These are phyloP conservation scores for Colletotrichum phormii DNA, from an alignment of 2,329 filamentous ascomycete species.

Conservation along the genomic window DNA sequence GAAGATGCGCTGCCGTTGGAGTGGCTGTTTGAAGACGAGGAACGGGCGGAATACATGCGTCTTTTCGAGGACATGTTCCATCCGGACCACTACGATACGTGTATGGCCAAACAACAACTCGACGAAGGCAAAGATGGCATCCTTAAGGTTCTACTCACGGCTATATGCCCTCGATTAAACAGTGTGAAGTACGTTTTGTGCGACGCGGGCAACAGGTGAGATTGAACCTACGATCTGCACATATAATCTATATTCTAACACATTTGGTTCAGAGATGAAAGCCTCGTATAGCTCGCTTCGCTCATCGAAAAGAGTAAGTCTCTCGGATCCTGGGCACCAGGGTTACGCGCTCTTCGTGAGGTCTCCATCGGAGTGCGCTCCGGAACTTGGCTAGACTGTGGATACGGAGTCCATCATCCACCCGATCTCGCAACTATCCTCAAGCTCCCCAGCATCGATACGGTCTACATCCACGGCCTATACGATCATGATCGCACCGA, in stretches of 20 bases:
- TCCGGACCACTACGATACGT: not conserved
- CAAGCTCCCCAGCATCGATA: not conserved
- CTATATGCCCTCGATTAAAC: slow-evolving; percentile 8
- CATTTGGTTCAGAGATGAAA: not conserved
- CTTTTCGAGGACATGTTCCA: not conserved
- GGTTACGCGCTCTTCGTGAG: slow-evolving; percentile 1
- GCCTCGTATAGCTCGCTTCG: not conserved
- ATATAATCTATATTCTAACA: not conserved
- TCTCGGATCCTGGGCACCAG: not conserved
- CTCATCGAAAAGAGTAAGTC: not conserved
- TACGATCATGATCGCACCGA: not conserved
- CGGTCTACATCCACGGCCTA: slow-evolving; percentile 4
- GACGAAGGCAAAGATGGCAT: slow-evolving; percentile 1
- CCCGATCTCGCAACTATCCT: not conserved
- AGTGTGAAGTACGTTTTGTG: slow-evolving; percentile 6
- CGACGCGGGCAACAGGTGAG: not conserved
- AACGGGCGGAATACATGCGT: slow-evolving; percentile 2
- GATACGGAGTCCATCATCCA: not conserved
- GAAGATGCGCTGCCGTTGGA: not conserved
- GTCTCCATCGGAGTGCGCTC: slow-evolving; percentile 5
- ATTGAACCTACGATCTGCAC: not conserved
- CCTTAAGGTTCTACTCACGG: slow-evolving; percentile 1
- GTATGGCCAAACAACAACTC: not conserved
- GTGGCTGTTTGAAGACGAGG: not conserved
- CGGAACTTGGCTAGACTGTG: not conserved